phyloP scores from a whole-genome alignment of 2,329 filamentous ascomycete species.

The Ophiosphaerella korrae region DNA sequence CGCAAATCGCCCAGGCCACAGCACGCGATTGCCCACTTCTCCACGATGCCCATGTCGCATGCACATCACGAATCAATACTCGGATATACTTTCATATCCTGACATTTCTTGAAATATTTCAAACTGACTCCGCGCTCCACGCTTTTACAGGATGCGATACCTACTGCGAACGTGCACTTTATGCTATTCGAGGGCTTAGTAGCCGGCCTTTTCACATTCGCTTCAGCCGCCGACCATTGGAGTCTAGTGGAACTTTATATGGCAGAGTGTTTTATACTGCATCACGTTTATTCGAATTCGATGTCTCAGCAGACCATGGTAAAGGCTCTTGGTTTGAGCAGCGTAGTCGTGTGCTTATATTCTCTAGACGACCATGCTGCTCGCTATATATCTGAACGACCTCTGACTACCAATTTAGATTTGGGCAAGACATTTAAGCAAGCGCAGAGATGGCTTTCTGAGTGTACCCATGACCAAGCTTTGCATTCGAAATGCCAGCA shows the following conservation, averaged over 20 bases:
- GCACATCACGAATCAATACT: not conserved
- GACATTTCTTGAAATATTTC: not conserved
- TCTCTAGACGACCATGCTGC: not conserved
- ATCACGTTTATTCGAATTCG: not conserved
- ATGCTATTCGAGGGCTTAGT: not conserved
- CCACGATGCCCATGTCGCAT: not conserved
- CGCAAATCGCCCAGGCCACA: not conserved
- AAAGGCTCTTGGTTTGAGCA: not conserved
- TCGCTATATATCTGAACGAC: not conserved
- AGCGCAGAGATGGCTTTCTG: not conserved
- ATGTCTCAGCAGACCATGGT: slow-evolving; percentile 1
- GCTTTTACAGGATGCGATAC: not conserved
- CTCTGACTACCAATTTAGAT: not conserved
- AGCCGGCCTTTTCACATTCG: not conserved
- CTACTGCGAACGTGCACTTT: not conserved
- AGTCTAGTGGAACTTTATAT: not conserved
- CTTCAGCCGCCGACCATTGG: not conserved
- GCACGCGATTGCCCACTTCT: not conserved
- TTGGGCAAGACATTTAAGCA: not conserved
- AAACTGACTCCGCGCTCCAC: not conserved
- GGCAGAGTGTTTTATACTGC: not conserved
- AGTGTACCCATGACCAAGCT: not conserved
- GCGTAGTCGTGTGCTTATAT: not conserved
- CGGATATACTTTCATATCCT: not conserved
- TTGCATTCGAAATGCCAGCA: not conserved